Evolutionary conservation across 1,284 basidiomycete species (phyloP), one percentile per base, ranked within the genome.

Genomic region (Phaffia rhodozyma): DNA sequence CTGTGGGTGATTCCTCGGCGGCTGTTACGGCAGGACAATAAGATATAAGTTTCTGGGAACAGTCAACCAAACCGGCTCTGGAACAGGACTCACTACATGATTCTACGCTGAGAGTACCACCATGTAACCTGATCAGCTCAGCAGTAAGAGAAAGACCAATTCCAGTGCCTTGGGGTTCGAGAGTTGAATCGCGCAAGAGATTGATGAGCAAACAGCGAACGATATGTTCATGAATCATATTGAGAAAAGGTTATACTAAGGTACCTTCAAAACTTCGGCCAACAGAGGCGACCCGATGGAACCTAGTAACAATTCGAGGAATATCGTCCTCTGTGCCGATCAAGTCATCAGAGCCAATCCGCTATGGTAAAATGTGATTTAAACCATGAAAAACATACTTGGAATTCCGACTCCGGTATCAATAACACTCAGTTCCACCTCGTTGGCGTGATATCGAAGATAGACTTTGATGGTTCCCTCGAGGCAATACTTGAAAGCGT

Each of bases 61-160:
- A 11, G 13, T 34, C 5, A 43, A 43, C 38, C 2, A 7, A 16
- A 7, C 18, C 18, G 18, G 38, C 5, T 43, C 16, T 11, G 13
- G 16, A 43, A 16, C 16, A 11, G 16, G 13, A 43, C 38, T 30
- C 25, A 25, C 30, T 52, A 13, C 21, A 47, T 23, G 29, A 61
- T n/a, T 61, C 29, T 23, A 54, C 27, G 53, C 5, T n/a, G 23
- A 49, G 68, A 0, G 68, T 70, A 4, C 78, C 77, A 7, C 75
- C 75, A 62, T 78, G 75, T 2, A 77, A 69, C 60, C 77, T 76
- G 67, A 79, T 75, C 48, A 78, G 70, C 67, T 77, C 76, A 62
- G 69, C n/a, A n/a, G 34, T 47, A 20, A 72, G 66, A 4, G 71
- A 66, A 29, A 75, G 62, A 21, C 73, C 72, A 50, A 78, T 77